Evolutionary conservation across 2,329 filamentous ascomycete species (phyloP).

Genomic region (Arthrobotrys sphaeroides): DNA sequence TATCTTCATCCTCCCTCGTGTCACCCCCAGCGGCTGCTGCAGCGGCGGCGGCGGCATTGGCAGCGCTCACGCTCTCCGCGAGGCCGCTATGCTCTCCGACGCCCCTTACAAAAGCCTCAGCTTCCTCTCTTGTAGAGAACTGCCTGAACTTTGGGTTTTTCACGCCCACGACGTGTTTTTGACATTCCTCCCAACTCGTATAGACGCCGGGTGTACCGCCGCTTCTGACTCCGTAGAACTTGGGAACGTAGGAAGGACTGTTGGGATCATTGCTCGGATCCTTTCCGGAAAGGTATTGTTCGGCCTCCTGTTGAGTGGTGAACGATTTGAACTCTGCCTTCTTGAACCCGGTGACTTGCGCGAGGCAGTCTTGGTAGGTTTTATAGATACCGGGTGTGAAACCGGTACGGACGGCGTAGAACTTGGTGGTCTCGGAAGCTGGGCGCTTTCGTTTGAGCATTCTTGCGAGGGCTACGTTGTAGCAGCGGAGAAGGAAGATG

Average conservation of each 20-base stretch:
- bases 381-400: slow-evolving; percentile 71
- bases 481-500: slow-evolving; percentile 29
- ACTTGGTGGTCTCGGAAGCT: slow-evolving; percentile 63
- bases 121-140: slow-evolving; percentile 65
- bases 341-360: slow-evolving; percentile 71
- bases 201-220: slow-evolving; percentile 72
- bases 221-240: slow-evolving; percentile 72
- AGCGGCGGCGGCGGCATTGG: slow-evolving; percentile 48
- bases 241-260: slow-evolving; percentile 60
- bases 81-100: slow-evolving; percentile 60
- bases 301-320: slow-evolving; percentile 56
- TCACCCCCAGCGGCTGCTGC: slow-evolving; percentile 56
- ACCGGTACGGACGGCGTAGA: slow-evolving; percentile 72
- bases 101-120: slow-evolving; percentile 76
- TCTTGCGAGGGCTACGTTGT: slow-evolving; percentile 28
- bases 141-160: slow-evolving; percentile 70
- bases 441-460: slow-evolving; percentile 54
- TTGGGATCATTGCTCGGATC: slow-evolving; percentile 58
- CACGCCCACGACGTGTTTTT: slow-evolving; percentile 71
- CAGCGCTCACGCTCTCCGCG: slow-evolving; percentile 57
- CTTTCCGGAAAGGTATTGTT: slow-evolving; percentile 56
- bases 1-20: slow-evolving; percentile 63
- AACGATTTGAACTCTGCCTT: slow-evolving; percentile 59
- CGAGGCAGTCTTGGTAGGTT: slow-evolving; percentile 71
- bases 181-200: slow-evolving; percentile 70